These are phyloP conservation scores for Leucosporidium creatinivorum DNA, from an alignment of 768 basidiomycete genomes.

Conservation along the genomic window DNA sequence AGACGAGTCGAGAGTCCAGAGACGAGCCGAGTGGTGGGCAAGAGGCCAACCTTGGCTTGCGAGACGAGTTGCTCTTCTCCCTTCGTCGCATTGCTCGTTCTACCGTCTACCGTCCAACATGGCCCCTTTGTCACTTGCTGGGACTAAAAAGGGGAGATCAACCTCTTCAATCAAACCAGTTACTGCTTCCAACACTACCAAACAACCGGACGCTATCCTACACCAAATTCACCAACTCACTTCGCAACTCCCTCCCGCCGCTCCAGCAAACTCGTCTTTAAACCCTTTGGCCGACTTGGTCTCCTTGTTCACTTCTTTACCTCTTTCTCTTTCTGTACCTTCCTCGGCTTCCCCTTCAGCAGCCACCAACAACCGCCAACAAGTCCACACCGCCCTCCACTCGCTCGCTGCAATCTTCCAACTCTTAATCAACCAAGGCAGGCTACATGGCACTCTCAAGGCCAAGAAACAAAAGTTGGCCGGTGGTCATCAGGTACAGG, in stretches of 20 bases:
- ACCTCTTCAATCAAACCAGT: no score
- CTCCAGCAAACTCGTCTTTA: slow-evolving; percentile 21
- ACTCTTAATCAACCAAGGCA: slow-evolving; percentile 53
- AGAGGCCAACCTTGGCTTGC: no score
- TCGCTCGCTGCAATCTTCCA: slow-evolving; percentile 50
- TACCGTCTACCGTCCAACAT: no score
- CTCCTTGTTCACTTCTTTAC: slow-evolving; percentile 7
- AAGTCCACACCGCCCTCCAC: slow-evolving; percentile 32
- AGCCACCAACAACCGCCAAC: slow-evolving; percentile 22
- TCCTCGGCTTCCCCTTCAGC: neutral
- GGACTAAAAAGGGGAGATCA: no score
- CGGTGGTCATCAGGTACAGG: neutral
- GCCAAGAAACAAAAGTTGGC: slow-evolving; percentile 32
- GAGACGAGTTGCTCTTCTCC: no score
- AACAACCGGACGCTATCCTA: neutral
- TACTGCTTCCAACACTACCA: no score
- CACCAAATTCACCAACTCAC: slow-evolving; percentile 13
- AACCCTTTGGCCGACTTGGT: slow-evolving; percentile 33
- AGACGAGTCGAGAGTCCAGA: no score
- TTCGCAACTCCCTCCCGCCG: slow-evolving; percentile 24
- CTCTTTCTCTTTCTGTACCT: neutral
- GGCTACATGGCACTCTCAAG: slow-evolving; percentile 48
- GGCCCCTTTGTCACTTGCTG: no score
- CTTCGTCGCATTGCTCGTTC: no score
- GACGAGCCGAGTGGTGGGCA: no score